Evolutionary conservation across 2,329 filamentous ascomycete species (phyloP), one percentile per base, ranked within the genome.

Genomic region (Cordyceps militaris): DNA sequence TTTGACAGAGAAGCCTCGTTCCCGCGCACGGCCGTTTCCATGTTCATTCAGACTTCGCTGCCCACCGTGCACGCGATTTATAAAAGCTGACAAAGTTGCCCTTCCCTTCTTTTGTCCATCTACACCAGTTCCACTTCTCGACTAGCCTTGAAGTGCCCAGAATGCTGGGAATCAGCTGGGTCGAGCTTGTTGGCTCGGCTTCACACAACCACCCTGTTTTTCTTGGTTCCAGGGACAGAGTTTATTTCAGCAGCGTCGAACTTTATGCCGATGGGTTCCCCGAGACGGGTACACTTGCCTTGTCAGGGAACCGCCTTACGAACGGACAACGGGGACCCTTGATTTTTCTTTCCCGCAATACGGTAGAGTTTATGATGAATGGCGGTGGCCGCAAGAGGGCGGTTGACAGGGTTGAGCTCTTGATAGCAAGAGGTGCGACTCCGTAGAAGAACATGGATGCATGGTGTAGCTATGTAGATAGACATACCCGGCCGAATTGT

Each of bases 21-120:
- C 50, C 38, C n/a, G 50, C 50, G 50, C 50, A 53, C 50, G 50
- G 50, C 13, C 50, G 24, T 53, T 42, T 23, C 50, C 38, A 43
- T 38, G 50, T 53, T 30, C n/a, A n/a, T 19, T 43, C 38, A 26
- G 23, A 28, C 50, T 24, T 34, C 50, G 26, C 23, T 16, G 38
- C n/a, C 38, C 38, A 53, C 38, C n/a, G 21, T 16, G n/a, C 50
- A 24, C 24, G 11, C 30, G 19, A 9, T 40, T 28, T 34, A 3
- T 9, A 9, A 5, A 7, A 11, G 24, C 24, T 32, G 23, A 51
- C 28, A 40, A 51, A 19, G 14, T 28, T 28, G 16, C 14, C 34
- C 10, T 42, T 10, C 21, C 21, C 10, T 42, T 42, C 4, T 38
- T 10, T 36, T 36, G 2, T n/a, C 6, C 34, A 34, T 32, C 51